phyloP scores from a whole-genome alignment of 257 asterid genomes.

The Salvia hispanica region DNA sequence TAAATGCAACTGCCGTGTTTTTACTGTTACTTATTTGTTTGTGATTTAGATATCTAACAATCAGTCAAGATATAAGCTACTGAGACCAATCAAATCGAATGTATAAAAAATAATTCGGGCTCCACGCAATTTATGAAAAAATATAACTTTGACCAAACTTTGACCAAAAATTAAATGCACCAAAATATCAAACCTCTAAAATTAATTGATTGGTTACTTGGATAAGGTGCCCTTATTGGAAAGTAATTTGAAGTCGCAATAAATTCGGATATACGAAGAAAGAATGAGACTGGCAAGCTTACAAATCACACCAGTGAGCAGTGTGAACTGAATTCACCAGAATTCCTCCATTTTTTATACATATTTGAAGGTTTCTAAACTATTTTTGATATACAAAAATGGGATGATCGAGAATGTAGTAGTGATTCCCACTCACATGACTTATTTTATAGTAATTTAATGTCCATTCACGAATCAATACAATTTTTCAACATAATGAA shows the following conservation, averaged over 20 bases:
- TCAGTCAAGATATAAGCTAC: neutral
- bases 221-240: slow-evolving; percentile 8
- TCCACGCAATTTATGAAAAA: neutral
- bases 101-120: neutral
- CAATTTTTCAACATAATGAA: no score
- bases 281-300: neutral
- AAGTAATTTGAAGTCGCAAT: slow-evolving; percentile 10
- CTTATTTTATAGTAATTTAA: no score
- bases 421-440: no score
- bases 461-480: no score
- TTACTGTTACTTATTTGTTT: no score
- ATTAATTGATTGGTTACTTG: slow-evolving; percentile 7
- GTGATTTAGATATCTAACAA: no score
- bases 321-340: no score
- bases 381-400: no score
- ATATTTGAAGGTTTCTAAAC: no score
- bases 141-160: neutral
- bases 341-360: no score
- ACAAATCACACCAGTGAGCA: neutral
- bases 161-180: slow-evolving; percentile 18
- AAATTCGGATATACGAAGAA: neutral
- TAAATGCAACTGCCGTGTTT: no score
- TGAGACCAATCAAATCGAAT: neutral
- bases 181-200: neutral
- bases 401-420: no score